A percentile compares a stretch with the other conserved stretches of the same genome.
Conservation (phyloP, 2,329 filamentous ascomycete genomes). For the Fusarium redolens region DNA sequence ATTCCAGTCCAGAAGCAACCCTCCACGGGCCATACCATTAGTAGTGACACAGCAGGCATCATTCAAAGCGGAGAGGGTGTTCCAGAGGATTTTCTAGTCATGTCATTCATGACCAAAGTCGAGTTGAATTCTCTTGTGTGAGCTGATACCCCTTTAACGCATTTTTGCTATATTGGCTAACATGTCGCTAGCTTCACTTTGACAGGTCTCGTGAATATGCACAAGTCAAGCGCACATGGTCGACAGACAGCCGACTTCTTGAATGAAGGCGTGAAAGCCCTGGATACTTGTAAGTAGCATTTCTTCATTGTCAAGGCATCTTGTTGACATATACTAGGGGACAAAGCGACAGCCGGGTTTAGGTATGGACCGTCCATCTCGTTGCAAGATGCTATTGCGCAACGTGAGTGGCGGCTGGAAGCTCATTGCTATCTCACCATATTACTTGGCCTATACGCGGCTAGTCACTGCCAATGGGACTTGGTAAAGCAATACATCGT, state of each 20-base stretch:
- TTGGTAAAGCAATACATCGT: slow-evolving; percentile 69
- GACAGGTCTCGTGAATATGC: slow-evolving; percentile 61
- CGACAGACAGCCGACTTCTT: slow-evolving; percentile 54
- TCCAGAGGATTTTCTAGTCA: slow-evolving; percentile 65
- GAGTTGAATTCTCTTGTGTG: slow-evolving; percentile 68
- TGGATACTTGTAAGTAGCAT: slow-evolving; percentile 58
- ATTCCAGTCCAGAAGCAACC: slow-evolving; percentile 67
- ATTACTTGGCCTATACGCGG: slow-evolving; percentile 76
- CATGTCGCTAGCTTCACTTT: slow-evolving; percentile 61
- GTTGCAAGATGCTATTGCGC: slow-evolving; percentile 66
- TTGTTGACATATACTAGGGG: slow-evolving; percentile 47
- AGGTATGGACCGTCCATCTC: slow-evolving; percentile 59
- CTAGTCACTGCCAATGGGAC: slow-evolving; percentile 77
- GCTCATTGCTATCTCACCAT: slow-evolving; percentile 77
- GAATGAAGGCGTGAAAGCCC: slow-evolving; percentile 56
- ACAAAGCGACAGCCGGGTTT: slow-evolving; percentile 50
- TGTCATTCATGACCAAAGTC: slow-evolving; percentile 70
- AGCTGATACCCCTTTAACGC: slow-evolving; percentile 42
- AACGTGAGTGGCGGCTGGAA: slow-evolving; percentile 72
- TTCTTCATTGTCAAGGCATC: background rate
- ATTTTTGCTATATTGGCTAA: slow-evolving; percentile 22
- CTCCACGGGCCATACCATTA: slow-evolving; percentile 62
- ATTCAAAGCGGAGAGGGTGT: slow-evolving; percentile 60
- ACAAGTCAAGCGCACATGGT: slow-evolving; percentile 51
- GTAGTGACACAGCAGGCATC: slow-evolving; percentile 66